Conservation (phyloP, 2,329 filamentous ascomycete species). For the Cephalotrichum gorgonifer region DNA sequence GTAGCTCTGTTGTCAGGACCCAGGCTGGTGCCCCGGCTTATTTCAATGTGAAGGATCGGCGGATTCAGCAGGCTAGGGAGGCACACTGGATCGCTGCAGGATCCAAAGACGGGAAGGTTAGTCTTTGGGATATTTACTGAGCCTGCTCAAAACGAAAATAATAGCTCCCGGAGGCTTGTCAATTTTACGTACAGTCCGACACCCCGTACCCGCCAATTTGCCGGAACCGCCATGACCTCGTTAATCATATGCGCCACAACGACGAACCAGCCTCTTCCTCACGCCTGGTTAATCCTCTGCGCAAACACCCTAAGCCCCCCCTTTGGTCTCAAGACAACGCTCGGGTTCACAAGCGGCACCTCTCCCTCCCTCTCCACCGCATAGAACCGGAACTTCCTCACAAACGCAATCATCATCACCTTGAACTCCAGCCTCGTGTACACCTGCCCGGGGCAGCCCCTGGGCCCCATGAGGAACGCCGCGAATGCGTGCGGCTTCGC, state of each 20-base stretch:
- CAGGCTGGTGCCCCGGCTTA: background rate
- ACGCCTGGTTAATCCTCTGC: background rate
- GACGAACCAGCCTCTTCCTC: background rate
- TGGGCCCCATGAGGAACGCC: constrained; percentile 24
- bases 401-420: constrained; percentile 20
- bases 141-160: background rate
- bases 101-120: constrained; percentile 90
- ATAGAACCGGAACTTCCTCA: constrained; percentile 19
- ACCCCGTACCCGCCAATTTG: background rate
- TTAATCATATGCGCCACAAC: background rate
- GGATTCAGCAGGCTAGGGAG: constrained; percentile 51
- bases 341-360: constrained; percentile 16
- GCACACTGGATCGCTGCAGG: constrained; percentile 87
- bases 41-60: constrained; percentile 45
- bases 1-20: background rate
- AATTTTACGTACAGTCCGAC: background rate
- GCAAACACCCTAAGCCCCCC: constrained; percentile 4
- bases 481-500: constrained; percentile 20
- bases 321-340: constrained; percentile 1
- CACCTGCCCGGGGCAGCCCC: constrained; percentile 25
- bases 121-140: constrained; percentile 89
- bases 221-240: background rate
- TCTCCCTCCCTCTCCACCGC: constrained; percentile 8
- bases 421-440: constrained; percentile 27
- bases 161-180: background rate